Percentiles rank a stretch among this genome's conserved stretches.
Conservation (phyloP, 2,329 filamentous ascomycete genomes). For the Fusarium setosum region DNA sequence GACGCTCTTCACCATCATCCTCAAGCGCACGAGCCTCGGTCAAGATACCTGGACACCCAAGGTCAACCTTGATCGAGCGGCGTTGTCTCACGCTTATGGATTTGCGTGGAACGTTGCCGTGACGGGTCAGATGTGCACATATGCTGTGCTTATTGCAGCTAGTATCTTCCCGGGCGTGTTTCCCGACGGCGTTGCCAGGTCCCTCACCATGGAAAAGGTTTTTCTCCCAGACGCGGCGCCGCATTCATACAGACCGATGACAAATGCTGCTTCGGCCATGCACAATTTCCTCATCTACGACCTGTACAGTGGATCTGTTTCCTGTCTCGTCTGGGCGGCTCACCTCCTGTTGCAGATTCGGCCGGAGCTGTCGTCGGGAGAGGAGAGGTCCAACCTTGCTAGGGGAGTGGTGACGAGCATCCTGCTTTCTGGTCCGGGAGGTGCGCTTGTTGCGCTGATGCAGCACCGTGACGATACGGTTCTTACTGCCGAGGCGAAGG, state of each 20-base stretch:
- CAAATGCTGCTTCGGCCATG: slow-evolving; percentile 19
- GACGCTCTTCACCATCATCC: slow-evolving; percentile 20
- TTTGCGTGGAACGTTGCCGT: slow-evolving; percentile 43
- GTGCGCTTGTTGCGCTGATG: slow-evolving; percentile 39
- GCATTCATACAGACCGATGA: slow-evolving; percentile 31
- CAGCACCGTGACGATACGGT: slow-evolving; percentile 41
- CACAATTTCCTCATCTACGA: slow-evolving; percentile 44
- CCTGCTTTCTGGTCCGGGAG: slow-evolving; percentile 36
- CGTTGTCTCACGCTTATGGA: slow-evolving; percentile 36
- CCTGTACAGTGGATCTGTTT: slow-evolving; percentile 33
- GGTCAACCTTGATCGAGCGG: slow-evolving; percentile 25
- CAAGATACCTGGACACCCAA: slow-evolving; percentile 29
- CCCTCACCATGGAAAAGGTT: slow-evolving; percentile 19
- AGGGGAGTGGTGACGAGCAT: slow-evolving; percentile 34
- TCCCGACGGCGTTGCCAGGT: slow-evolving; percentile 23
- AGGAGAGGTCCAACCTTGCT: slow-evolving; percentile 30
- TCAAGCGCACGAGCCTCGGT: slow-evolving; percentile 38
- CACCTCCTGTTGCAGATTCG: slow-evolving; percentile 23
- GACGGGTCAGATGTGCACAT: slow-evolving; percentile 35
- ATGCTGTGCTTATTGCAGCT: slow-evolving; percentile 20
- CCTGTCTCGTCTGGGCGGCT: slow-evolving; percentile 32
- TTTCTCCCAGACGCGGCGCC: slow-evolving; percentile 34
- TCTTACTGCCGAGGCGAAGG: slow-evolving; percentile 37
- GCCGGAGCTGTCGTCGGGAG: slow-evolving; percentile 24
- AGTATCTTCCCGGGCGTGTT: slow-evolving; percentile 24